Conservation (phyloP, 495 filamentous ascomycete genomes). For the Neurospora intermedia region DNA sequence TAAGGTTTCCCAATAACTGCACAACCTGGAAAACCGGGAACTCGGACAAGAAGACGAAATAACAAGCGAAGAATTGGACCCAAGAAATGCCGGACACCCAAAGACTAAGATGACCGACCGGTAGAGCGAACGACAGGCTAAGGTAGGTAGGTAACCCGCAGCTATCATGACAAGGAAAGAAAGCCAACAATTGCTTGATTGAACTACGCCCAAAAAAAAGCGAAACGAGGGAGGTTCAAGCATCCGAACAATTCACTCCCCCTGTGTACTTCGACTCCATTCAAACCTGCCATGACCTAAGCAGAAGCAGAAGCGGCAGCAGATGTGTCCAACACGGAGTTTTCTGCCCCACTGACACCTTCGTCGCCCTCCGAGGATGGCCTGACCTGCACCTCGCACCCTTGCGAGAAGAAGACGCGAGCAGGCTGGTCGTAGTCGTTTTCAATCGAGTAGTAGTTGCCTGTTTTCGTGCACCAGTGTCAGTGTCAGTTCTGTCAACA, state of each 20-base stretch:
- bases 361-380: constrained; percentile 1
- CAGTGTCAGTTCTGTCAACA: too few relatives aligned
- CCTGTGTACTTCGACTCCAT: neutral
- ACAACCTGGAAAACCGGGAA: neutral
- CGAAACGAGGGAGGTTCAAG: neutral
- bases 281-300: neutral
- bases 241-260: neutral
- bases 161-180: neutral
- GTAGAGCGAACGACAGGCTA: too few relatives aligned
- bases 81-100: neutral
- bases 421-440: constrained; percentile 59
- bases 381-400: constrained; percentile 42
- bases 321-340: neutral
- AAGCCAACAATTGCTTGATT: neutral
- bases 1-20: neutral
- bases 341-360: neutral
- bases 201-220: neutral
- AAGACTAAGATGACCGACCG: too few relatives aligned
- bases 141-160: neutral
- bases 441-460: constrained; percentile 74
- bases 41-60: neutral
- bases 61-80: neutral
- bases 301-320: neutral
- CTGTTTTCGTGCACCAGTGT: constrained; percentile 12
- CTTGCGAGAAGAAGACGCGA: constrained; percentile 78